A percentile compares a stretch with the other conserved stretches of the same genome.
Evolutionary conservation across 176 grass and related monocot genomes (phyloP).

Genomic region (Hsuehochloa calcarea): DNA sequence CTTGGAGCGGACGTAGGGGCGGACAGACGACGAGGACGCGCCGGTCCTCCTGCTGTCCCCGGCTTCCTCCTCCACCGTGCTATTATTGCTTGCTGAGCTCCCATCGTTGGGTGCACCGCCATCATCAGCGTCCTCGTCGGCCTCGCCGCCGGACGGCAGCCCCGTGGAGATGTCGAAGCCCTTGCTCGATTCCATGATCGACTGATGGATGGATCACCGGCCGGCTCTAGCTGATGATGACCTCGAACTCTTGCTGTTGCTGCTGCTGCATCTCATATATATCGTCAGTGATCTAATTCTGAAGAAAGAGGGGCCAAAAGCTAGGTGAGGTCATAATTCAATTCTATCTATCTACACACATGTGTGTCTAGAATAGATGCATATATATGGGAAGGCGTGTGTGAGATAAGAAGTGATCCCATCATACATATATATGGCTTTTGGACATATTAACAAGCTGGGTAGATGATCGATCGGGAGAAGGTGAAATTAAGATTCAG

Average conservation of each 20-base stretch:
- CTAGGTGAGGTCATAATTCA: conserved; percentile 29
- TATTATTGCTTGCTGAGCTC: conserved; percentile 48
- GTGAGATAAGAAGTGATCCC: no score
- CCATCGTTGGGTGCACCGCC: not conserved
- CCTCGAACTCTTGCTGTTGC: not conserved
- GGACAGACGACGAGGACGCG: conserved; percentile 23
- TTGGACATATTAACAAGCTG: no score
- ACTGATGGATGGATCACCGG: not conserved
- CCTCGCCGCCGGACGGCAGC: not conserved
- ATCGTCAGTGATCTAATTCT: not conserved
- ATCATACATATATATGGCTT: not conserved
- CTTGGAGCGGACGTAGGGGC: conserved; percentile 67
- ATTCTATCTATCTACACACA: conserved; percentile 22
- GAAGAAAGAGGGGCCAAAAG: conserved; percentile 25
- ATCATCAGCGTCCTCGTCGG: not conserved
- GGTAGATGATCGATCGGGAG: no score
- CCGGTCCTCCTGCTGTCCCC: not conserved
- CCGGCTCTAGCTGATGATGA: not conserved
- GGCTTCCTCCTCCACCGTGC: conserved; percentile 65
- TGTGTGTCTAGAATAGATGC: no score
- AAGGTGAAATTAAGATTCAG: no score
- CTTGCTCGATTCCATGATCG: conserved; percentile 18
- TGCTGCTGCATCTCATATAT: not conserved
- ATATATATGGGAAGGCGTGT: no score
- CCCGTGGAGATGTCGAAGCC: not conserved